phyloP scores from a whole-genome alignment of 208 protist genomes.

The Porcisia deanei region DNA sequence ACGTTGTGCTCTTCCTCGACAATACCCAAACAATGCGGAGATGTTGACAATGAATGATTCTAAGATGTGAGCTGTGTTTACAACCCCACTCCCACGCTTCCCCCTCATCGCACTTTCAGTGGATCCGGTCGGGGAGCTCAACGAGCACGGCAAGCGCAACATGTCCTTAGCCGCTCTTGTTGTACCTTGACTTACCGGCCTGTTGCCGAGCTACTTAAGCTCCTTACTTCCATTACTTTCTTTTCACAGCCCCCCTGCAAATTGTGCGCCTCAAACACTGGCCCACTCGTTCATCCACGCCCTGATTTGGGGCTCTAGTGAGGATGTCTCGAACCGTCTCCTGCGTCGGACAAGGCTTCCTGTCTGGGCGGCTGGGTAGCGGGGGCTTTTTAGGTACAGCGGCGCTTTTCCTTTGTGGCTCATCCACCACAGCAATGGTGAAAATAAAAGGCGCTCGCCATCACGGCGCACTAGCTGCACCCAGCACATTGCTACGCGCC shows the following conservation, averaged over 20 bases:
- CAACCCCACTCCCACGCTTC: background rate
- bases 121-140: too few relatives aligned
- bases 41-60: background rate
- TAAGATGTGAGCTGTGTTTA: too few relatives aligned
- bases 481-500: background rate
- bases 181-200: background rate
- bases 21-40: too few relatives aligned
- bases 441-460: background rate
- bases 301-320: background rate
- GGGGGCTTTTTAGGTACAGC: background rate
- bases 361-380: background rate
- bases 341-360: background rate
- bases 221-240: background rate
- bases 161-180: too few relatives aligned
- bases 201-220: background rate
- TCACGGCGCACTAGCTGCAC: background rate
- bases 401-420: background rate
- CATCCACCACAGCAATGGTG: background rate
- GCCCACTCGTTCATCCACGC: background rate
- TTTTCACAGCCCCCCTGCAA: background rate
- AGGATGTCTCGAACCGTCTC: background rate
- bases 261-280: too few relatives aligned
- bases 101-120: background rate
- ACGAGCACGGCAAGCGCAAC: background rate
- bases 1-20: too few relatives aligned